Conservation (phyloP, 1,284 basidiomycete species). For the Ustilago vetiveriae region DNA sequence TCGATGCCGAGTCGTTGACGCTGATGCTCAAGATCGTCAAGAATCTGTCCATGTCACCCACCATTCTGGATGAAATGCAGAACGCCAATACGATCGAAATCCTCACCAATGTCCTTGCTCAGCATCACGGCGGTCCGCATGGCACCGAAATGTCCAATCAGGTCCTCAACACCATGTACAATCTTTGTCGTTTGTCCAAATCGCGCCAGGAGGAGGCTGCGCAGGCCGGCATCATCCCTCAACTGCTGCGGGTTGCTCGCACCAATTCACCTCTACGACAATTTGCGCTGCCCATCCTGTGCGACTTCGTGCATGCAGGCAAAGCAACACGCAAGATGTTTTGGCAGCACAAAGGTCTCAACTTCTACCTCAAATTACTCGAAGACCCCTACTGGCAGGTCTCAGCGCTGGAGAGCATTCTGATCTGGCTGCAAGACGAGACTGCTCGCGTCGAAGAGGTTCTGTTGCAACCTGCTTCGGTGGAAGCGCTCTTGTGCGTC, state of each 20-base stretch:
- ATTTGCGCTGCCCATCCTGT: conserved; percentile 93
- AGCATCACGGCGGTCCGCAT: conserved; percentile 80
- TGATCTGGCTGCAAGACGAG: conserved; percentile 95
- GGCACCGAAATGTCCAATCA: conserved; percentile 73
- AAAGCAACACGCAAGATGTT: conserved; percentile 60
- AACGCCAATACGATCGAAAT: conserved; percentile 95
- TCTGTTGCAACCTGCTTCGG: conserved; percentile 76
- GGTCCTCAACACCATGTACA: conserved; percentile 64
- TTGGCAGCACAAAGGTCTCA: conserved; percentile 66
- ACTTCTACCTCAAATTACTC: conserved; percentile 82
- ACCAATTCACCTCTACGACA: conserved; percentile 91
- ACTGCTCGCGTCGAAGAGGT: conserved; percentile 90
- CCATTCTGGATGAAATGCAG: conserved; percentile 88
- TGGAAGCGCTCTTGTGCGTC: conserved; percentile 80
- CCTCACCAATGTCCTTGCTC: conserved; percentile 82
- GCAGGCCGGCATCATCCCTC: conserved; percentile 90
- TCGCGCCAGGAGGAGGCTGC: conserved; percentile 88
- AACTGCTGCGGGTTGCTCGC: conserved; percentile 85
- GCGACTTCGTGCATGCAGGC: conserved; percentile 70
- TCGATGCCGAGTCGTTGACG: conserved; percentile 82
- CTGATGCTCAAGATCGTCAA: conserved; percentile 93
- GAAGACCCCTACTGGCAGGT: conserved; percentile 96
- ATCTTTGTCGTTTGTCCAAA: conserved; percentile 60
- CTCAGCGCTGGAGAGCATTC: conserved; percentile 86
- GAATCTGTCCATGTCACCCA: conserved; percentile 86